A percentile compares a stretch with the other conserved stretches of the same genome.
phyloP scores from a whole-genome alignment of 2,329 filamentous ascomycete species.

The Coleophoma crateriformis region DNA sequence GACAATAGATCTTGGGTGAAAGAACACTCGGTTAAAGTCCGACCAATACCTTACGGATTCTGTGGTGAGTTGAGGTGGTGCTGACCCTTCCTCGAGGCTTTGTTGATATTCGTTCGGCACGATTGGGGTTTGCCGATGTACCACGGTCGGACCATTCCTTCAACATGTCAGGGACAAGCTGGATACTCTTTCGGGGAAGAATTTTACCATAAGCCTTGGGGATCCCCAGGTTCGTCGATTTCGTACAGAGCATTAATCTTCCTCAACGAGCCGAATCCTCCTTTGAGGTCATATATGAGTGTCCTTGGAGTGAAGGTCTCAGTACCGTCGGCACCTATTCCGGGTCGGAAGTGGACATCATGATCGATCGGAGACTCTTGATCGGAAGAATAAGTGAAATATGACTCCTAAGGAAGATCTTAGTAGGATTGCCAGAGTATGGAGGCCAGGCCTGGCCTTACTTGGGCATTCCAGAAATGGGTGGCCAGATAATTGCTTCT shows the following conservation, averaged over 20 bases:
- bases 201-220: constrained; percentile 33
- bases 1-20: constrained; percentile 80
- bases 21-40: constrained; percentile 90
- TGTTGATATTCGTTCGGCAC: constrained; percentile 70
- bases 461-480: constrained; percentile 97
- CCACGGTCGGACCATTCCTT: constrained; percentile 61
- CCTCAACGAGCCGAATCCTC: constrained; percentile 81
- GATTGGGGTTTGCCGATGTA: constrained; percentile 66
- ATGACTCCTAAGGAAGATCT: constrained; percentile 70
- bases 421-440: constrained; percentile 6
- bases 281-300: constrained; percentile 91
- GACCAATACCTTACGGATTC: constrained; percentile 90
- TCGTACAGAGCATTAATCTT: constrained; percentile 83
- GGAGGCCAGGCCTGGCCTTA: constrained; percentile 26
- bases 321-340: constrained; percentile 72
- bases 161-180: constrained; percentile 3
- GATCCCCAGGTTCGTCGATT: constrained; percentile 24
- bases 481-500: constrained; percentile 89
- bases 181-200: neutral
- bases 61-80: constrained; percentile 58
- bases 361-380: constrained; percentile 68
- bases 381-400: constrained; percentile 79
- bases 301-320: constrained; percentile 92
- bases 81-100: constrained; percentile 66
- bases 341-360: constrained; percentile 83